phyloP scores from a whole-genome alignment of 23 red algal species.

The Chondrus crispus region DNA sequence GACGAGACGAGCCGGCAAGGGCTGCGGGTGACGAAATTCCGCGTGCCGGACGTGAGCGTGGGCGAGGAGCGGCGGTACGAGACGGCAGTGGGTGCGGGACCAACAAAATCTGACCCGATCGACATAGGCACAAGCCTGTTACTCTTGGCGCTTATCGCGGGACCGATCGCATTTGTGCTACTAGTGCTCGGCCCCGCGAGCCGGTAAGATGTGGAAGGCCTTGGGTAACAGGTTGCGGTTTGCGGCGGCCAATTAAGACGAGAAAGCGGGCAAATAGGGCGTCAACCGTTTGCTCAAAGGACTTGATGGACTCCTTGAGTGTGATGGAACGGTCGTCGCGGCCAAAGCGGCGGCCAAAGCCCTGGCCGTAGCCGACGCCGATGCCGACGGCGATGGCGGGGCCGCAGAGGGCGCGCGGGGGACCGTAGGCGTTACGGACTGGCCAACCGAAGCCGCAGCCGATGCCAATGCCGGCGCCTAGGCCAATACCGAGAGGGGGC shows the following conservation, averaged over 20 bases:
- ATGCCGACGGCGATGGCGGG: constrained; percentile 31
- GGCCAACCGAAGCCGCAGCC: constrained; percentile 72
- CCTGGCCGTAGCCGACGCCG: constrained; percentile 58
- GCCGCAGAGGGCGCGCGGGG: constrained; percentile 50
- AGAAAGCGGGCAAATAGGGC: constrained; percentile 10
- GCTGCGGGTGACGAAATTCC: constrained; percentile 35
- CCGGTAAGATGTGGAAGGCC: neutral
- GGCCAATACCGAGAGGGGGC: constrained; percentile 43
- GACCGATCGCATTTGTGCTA: neutral
- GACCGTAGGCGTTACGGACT: constrained; percentile 36
- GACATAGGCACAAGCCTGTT: neutral
- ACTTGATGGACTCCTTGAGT: neutral
- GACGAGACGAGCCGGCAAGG: constrained; percentile 20
- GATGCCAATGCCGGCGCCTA: constrained; percentile 53
- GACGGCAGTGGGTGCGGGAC: neutral
- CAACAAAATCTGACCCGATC: neutral
- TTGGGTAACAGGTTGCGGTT: neutral
- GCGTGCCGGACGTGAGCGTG: constrained; percentile 29
- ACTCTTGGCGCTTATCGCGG: neutral
- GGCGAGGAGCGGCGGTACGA: constrained; percentile 46
- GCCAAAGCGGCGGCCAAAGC: constrained; percentile 52
- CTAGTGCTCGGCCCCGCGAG: neutral
- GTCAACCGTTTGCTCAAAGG: constrained; percentile 10
- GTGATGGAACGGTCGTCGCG: constrained; percentile 11
- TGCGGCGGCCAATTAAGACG: neutral